phyloP scores from a whole-genome alignment of 345 rosid genomes.

The Rubroshorea leprosula region DNA sequence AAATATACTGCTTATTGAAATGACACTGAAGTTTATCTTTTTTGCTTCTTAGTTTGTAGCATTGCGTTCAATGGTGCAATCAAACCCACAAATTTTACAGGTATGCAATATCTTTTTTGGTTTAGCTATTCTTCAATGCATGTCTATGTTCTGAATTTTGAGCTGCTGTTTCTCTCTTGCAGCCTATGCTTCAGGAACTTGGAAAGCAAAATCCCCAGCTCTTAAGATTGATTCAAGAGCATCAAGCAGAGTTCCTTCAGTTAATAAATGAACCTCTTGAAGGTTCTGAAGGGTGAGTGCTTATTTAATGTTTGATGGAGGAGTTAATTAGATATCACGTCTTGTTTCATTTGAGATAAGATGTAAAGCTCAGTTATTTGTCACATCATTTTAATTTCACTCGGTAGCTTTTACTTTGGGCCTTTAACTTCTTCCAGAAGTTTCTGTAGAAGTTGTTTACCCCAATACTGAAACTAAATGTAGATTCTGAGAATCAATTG shows the following conservation, averaged over 20 bases:
- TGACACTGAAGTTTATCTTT: background rate
- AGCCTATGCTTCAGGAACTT: conserved; percentile 99
- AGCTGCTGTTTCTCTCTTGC: conserved; percentile 24
- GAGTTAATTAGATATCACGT: background rate
- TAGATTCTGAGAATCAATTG: no score
- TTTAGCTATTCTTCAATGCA: background rate
- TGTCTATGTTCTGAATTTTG: conserved; percentile 4
- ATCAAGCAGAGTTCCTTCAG: conserved; percentile 89
- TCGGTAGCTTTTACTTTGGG: no score
- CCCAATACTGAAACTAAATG: no score
- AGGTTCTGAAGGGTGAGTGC: conserved; percentile 86
- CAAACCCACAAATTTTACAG: conserved; percentile 97
- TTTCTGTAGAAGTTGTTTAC: no score
- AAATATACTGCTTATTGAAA: background rate
- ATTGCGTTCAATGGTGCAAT: conserved; percentile 89
- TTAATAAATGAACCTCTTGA: conserved; percentile 89
- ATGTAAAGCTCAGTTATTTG: background rate
- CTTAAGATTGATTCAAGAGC: conserved; percentile 84
- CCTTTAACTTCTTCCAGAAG: no score
- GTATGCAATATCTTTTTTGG: conserved; percentile 23
- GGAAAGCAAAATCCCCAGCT: conserved; percentile 98
- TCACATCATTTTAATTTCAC: no score
- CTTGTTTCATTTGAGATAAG: no score
- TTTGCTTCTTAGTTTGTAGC: conserved; percentile 66
- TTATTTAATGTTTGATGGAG: background rate